These are phyloP conservation scores for Pseudogymnoascus sp. DNA, from an alignment of 2,329 filamentous ascomycete genomes.

Conservation along the genomic window DNA sequence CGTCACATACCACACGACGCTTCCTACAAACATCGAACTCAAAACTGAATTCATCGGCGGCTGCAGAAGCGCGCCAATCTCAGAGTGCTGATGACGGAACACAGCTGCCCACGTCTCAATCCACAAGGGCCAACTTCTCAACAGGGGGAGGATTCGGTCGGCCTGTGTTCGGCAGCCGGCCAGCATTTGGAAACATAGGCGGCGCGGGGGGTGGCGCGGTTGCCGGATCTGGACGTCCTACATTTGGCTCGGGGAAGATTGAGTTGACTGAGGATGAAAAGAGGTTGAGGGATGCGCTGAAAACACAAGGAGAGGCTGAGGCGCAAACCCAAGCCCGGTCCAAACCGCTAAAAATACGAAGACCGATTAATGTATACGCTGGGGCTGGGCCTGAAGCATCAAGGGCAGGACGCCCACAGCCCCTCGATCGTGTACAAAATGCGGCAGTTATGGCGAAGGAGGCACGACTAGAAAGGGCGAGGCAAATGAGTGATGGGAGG, in stretches of 20 bases:
- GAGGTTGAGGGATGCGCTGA: slow-evolving; percentile 14
- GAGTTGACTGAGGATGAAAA: slow-evolving; percentile 5
- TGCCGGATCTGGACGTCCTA: background rate
- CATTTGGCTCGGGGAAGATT: slow-evolving; percentile 5
- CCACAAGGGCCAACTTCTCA: background rate
- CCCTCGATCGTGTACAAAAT: background rate
- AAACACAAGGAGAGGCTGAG: slow-evolving; percentile 14
- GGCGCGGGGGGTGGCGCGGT: background rate
- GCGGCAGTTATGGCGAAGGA: background rate
- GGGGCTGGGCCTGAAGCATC: slow-evolving; percentile 22
- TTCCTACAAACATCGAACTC: slow-evolving; percentile 25
- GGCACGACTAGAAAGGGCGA: background rate
- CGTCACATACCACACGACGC: slow-evolving; percentile 26
- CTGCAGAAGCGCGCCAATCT: background rate
- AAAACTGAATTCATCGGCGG: background rate
- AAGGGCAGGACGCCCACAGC: slow-evolving; percentile 19
- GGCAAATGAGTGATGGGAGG: background rate
- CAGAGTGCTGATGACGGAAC: background rate
- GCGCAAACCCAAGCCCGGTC: slow-evolving; percentile 8
- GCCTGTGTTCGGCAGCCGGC: slow-evolving; percentile 10
- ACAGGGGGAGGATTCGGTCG: slow-evolving; percentile 15
- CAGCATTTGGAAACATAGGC: slow-evolving; percentile 10
- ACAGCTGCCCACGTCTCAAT: background rate
- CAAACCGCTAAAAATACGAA: slow-evolving; percentile 12
- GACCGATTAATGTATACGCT: slow-evolving; percentile 14